Percentiles rank a stretch among this genome's conserved stretches.
Conservation (phyloP, 176 grass and related monocot species). For the Paspalum vaginatum region DNA sequence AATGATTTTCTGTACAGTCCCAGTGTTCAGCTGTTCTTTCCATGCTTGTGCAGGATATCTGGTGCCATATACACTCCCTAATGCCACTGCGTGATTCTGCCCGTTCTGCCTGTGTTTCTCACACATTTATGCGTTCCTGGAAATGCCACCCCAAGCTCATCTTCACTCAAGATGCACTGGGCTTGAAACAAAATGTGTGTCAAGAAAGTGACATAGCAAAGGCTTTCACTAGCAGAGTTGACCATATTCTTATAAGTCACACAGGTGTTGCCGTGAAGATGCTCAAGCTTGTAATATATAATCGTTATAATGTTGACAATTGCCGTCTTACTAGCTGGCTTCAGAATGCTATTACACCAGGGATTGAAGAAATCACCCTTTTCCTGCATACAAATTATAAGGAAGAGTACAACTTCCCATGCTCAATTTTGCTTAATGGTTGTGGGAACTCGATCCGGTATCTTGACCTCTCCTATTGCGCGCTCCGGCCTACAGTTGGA, state of each 20-base stretch:
- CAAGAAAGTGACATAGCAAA: neutral
- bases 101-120: neutral
- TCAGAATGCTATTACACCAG: neutral
- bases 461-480: neutral
- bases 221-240: neutral
- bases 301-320: neutral
- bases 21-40: neutral
- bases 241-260: neutral
- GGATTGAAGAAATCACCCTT: neutral
- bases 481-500: neutral
- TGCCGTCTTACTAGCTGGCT: neutral
- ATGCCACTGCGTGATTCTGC: neutral
- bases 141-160: neutral
- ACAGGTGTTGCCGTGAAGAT: neutral
- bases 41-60: conserved; percentile 1
- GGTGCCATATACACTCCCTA: conserved; percentile 8
- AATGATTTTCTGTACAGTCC: neutral
- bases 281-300: neutral
- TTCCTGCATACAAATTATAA: too few species aligned
- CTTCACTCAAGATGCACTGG: neutral
- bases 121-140: neutral
- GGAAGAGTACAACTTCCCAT: neutral
- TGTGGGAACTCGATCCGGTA: neutral
- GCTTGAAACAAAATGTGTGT: neutral
- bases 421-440: neutral